Conservation (phyloP, 2,329 filamentous ascomycete species). For the Fusarium camptoceras region DNA sequence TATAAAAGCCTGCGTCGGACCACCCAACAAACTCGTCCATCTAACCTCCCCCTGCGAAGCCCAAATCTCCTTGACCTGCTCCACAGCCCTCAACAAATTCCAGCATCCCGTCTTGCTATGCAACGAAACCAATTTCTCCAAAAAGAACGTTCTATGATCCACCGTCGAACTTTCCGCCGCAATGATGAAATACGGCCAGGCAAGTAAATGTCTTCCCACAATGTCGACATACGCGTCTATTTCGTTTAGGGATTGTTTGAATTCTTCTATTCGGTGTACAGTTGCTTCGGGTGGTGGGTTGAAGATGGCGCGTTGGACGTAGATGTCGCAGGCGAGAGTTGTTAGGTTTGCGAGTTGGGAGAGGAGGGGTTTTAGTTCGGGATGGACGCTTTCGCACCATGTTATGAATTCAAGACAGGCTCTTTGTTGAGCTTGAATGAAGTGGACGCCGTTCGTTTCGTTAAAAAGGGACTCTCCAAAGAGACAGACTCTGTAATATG, state of each 20-base stretch:
- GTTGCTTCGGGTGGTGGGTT: conserved; percentile 34
- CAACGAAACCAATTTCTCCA: conserved; percentile 32
- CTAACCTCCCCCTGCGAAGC: conserved; percentile 39
- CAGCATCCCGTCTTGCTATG: conserved; percentile 35
- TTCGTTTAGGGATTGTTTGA: conserved; percentile 30
- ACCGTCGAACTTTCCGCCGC: conserved; percentile 39
- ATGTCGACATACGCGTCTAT: conserved; percentile 39
- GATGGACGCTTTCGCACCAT: conserved; percentile 39
- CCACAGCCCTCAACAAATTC: conserved; percentile 41
- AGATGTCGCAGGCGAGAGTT: conserved; percentile 39
- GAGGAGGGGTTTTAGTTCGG: conserved; percentile 32
- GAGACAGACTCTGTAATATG: conserved; percentile 11
- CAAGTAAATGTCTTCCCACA: conserved; percentile 32
- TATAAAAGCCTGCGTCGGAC: conserved; percentile 41
- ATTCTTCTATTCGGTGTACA: conserved; percentile 26
- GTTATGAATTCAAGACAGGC: conserved; percentile 41
- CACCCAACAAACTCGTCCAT: conserved; percentile 40
- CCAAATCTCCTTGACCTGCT: conserved; percentile 42
- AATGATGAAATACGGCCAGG: conserved; percentile 41
- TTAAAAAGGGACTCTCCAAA: conserved; percentile 41
- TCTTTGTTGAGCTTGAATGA: conserved; percentile 36
- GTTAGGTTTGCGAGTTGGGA: conserved; percentile 32
- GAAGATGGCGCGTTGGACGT: conserved; percentile 36
- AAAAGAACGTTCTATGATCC: conserved; percentile 38
- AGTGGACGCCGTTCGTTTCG: conserved; percentile 36